A percentile compares a stretch with the other conserved stretches of the same genome.
These are phyloP conservation scores for Gliomastix tumulicola DNA, from an alignment of 2,329 filamentous ascomycete species.

Conservation along the genomic window DNA sequence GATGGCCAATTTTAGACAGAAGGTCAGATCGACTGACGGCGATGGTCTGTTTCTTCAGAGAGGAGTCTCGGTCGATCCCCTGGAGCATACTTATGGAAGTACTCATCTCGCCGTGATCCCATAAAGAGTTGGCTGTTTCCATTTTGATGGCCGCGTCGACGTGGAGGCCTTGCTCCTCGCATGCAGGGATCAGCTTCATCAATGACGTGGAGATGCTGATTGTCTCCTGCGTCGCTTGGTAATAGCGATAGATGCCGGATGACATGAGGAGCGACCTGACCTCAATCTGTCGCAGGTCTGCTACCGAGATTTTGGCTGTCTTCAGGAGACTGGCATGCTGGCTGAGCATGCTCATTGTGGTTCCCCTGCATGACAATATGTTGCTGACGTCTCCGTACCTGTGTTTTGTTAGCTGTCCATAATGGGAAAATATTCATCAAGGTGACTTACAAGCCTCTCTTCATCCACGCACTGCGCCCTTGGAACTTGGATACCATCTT, in stretches of 20 bases:
- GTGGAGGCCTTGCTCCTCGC: conserved; percentile 62
- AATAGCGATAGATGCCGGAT: conserved; percentile 68
- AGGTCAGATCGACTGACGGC: conserved; percentile 69
- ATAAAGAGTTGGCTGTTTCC: conserved; percentile 83
- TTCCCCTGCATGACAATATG: conserved; percentile 76
- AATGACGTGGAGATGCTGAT: conserved; percentile 79
- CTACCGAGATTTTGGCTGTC: conserved; percentile 52
- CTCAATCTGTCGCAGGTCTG: conserved; percentile 64
- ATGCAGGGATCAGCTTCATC: conserved; percentile 67
- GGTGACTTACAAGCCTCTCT: conserved; percentile 61
- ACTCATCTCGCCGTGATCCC: conserved; percentile 88
- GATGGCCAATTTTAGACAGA: conserved; percentile 80
- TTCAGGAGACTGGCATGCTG: conserved; percentile 58
- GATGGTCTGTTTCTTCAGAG: conserved; percentile 63
- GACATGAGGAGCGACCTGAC: conserved; percentile 70
- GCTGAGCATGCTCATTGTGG: conserved; percentile 72
- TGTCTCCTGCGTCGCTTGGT: conserved; percentile 79
- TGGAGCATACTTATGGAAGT: conserved; percentile 87
- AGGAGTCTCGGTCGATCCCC: conserved; percentile 53
- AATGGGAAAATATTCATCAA: too few relatives aligned
- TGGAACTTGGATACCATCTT: conserved; percentile 58
- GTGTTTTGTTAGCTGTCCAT: too few relatives aligned
- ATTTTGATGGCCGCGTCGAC: conserved; percentile 72
- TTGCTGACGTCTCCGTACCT: conserved; percentile 73
- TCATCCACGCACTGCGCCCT: conserved; percentile 69